These are phyloP conservation scores for Pleurotus cornucopiae DNA, from an alignment of 768 basidiomycete species.

Conservation along the genomic window DNA sequence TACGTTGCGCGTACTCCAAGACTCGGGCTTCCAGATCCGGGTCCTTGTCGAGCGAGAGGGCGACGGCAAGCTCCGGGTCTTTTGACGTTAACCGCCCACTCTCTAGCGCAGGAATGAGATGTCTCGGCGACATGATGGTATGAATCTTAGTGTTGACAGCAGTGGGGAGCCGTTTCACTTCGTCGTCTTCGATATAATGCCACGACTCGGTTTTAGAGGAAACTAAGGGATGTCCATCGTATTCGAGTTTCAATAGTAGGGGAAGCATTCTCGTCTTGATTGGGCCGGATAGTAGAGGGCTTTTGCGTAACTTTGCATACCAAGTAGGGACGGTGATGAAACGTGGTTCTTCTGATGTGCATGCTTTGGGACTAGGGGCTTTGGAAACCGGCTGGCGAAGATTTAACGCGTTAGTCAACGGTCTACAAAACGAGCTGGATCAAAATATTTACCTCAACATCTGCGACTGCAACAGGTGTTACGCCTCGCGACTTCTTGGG, in stretches of 20 bases:
- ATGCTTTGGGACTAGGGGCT: neutral
- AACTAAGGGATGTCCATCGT: conserved; percentile 55
- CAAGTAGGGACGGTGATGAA: conserved; percentile 40
- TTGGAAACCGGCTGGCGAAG: neutral
- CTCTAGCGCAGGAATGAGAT: conserved; percentile 42
- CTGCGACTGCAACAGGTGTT: neutral
- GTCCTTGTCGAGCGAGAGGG: conserved; percentile 30
- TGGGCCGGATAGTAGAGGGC: conserved; percentile 35
- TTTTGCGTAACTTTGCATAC: conserved; percentile 46
- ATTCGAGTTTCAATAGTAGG: conserved; percentile 59
- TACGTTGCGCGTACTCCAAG: neutral
- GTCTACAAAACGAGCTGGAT: neutral
- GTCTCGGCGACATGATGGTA: conserved; percentile 39
- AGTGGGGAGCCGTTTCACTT: conserved; percentile 38
- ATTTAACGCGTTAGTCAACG: neutral
- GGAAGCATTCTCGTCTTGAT: conserved; percentile 56
- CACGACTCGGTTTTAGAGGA: conserved; percentile 58
- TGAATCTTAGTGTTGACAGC: conserved; percentile 37
- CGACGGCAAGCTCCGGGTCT: conserved; percentile 39
- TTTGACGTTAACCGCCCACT: conserved; percentile 35
- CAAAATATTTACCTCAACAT: conserved; percentile 9
- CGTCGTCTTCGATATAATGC: conserved; percentile 45
- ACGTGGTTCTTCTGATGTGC: too few species aligned
- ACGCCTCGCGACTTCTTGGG: conserved; percentile 63
- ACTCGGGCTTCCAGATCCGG: neutral